Evolutionary conservation across 2,329 filamentous ascomycete genomes (phyloP).

Genomic region (Onygena corvina): DNA sequence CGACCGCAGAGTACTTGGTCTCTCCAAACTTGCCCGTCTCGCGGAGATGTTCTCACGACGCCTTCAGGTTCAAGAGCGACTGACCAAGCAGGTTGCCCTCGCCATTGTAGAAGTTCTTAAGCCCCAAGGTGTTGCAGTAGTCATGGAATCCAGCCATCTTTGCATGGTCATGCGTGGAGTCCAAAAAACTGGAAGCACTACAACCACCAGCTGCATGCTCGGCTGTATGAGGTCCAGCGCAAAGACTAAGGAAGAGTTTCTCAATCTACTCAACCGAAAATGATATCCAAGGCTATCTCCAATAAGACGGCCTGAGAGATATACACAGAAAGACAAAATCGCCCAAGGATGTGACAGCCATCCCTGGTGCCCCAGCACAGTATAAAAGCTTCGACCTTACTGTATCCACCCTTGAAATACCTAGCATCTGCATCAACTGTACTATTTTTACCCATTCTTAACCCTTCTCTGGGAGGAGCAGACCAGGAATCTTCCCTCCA

Average conservation of each 20-base stretch:
- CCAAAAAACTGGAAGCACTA: conserved; percentile 73
- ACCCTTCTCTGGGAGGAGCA: conserved; percentile 1
- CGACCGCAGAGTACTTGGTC: conserved; percentile 75
- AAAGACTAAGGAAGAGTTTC: conserved; percentile 90
- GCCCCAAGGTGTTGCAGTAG: conserved; percentile 87
- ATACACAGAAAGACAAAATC: neutral
- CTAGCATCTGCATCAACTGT: neutral
- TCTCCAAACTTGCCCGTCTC: conserved; percentile 90
- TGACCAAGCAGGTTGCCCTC: conserved; percentile 91
- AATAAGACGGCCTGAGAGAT: neutral
- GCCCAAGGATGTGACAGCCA: conserved; percentile 2
- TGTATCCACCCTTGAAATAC: neutral
- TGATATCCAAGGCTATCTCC: conserved; percentile 18
- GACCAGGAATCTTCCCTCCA: neutral
- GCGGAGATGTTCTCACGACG: conserved; percentile 93
- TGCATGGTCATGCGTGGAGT: conserved; percentile 99
- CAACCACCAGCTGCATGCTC: conserved; percentile 95
- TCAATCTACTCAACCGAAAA: conserved; percentile 59
- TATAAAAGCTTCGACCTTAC: neutral
- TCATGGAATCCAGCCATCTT: conserved; percentile 92
- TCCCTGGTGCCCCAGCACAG: neutral
- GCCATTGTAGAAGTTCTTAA: conserved; percentile 87
- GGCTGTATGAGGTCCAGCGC: conserved; percentile 85
- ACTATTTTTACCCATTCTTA: neutral
- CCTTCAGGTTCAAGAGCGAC: conserved; percentile 87